Base-by-base conservation (phyloP, 2,329 filamentous ascomycete genomes). In the Botrytis porri region DNA sequence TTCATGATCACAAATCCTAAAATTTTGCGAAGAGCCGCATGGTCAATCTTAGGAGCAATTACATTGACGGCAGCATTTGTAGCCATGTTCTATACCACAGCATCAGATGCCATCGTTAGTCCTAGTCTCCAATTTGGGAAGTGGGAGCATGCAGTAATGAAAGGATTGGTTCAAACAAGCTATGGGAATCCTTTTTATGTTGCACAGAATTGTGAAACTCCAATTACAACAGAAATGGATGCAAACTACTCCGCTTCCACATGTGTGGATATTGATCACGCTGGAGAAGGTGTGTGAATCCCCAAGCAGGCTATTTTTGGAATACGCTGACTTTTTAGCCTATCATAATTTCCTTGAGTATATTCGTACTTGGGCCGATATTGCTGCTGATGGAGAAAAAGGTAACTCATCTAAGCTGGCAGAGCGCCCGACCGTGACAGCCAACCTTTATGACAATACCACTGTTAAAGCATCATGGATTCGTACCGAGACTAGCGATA, bases 41-140 rank as follows among this genome's bases (percentile, higher is more conserved):
- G 88, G 1, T 91, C 90, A 0, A 76, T 92, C 0, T 82, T 95
- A 1, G 93, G 93, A 0, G 79, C 86, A 1, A 78, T 94, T 3
- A 88, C 90, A 0, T 80, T 95, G 22, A 82, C 88, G 1, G 90
- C 90, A 3, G 89, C 92, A 0, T 74, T 94, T 2, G 84, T 89
- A 1, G 88, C 90, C 0, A 89, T 92, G 77, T 85, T 95, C 9
- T 96, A 95, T 79, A 93, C 91, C 0, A 92, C 92, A 3, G 93
- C 93, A 0, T 91, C 91, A 0, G 91, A 93, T 75, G 90, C 92
- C 14, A 84, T 95, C 78, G 91, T 95, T 0, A 86, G 92, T 4
- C 93, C 93, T 0, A 91, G 92, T 77, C 84, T 95, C 10, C 89
- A 86, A 70, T 87, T 86, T 74, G 88, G 89, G 0, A 79, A 80